Base-by-base conservation (phyloP, 2,329 filamentous ascomycete species). In the Pleurostoma richardsiae region DNA sequence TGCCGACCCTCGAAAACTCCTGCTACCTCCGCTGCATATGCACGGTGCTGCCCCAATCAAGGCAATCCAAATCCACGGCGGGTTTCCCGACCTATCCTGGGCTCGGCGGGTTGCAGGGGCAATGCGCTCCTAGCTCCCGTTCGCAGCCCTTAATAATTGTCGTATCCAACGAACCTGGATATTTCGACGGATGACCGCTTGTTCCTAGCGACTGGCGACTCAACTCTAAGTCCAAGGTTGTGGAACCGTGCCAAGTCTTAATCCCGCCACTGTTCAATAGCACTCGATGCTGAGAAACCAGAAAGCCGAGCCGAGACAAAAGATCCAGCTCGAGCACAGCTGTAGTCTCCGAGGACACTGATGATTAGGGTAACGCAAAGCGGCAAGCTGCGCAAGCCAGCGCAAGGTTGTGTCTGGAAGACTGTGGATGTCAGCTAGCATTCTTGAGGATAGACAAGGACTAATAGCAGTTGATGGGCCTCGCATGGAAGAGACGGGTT, bases 21-120 rank as follows among this genome's bases (percentile, higher is more conserved):
- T 52, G 31, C 43, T 30, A 42, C 42, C 40, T 45, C 47, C 51
- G 39, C 49, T 47, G 53, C 59, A 61, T 61, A 52, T 55, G 57
- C 50, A 48, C 51, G 41, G 44, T 43, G 11, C 33, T 36, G 49
- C 40, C 30, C 43, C 11, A 41, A n/a, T 40, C 36, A 26, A 30
- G 38, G 43, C 33, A 30, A 48, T 45, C 27, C 31, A 46, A 33
- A 29, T 43, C 49, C 41, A 41, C 42, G 42, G 42, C 48, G 42
- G 39, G 29, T 40, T 44, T 11, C 45, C 42, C 30, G 28, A 39
- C 41, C 41, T 33, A 7, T 7, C 10, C 36, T 29, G 30, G 29
- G 45, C 30, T 47, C 49, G 40, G 39, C 45, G 40, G 44, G 41
- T 30, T 49, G 49, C 36, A 40, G 54, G 44, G 46, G 51, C 30